phyloP scores from a whole-genome alignment of 2,329 filamentous ascomycete genomes.

The Westerdykella ornata region DNA sequence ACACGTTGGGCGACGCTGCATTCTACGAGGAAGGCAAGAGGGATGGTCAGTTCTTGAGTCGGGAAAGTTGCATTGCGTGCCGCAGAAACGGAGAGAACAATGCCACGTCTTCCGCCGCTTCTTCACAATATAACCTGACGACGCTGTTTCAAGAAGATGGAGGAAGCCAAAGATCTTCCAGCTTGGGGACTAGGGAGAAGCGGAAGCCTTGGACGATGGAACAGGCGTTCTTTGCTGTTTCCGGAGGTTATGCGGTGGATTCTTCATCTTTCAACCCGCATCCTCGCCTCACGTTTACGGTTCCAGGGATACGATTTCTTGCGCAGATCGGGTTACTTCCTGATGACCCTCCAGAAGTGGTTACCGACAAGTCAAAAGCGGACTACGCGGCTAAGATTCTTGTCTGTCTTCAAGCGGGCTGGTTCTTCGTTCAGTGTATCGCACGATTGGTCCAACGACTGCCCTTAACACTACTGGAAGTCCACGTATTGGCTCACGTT shows the following conservation, averaged over 20 bases:
- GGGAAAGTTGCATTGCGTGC: too few relatives aligned
- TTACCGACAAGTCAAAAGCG: conserved; percentile 20
- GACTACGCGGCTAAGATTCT: conserved; percentile 19
- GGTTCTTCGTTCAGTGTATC: conserved; percentile 36
- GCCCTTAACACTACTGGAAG: conserved; percentile 36
- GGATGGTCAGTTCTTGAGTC: too few relatives aligned
- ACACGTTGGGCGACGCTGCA: conserved; percentile 3
- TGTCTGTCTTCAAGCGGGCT: conserved; percentile 36
- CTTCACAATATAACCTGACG: too few relatives aligned
- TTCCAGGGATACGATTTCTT: conserved; percentile 10
- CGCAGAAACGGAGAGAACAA: too few relatives aligned
- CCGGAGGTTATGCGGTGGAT: conserved; percentile 15
- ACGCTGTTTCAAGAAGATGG: neutral
- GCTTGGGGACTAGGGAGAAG: neutral
- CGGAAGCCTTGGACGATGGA: conserved; percentile 5
- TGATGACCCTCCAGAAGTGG: conserved; percentile 1
- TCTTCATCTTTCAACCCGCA: conserved; percentile 5
- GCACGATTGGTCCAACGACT: conserved; percentile 27
- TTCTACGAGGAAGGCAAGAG: neutral
- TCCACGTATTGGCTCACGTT: conserved; percentile 34
- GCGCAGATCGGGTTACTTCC: conserved; percentile 13
- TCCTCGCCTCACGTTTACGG: conserved; percentile 12
- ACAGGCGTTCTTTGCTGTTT: conserved; percentile 17
- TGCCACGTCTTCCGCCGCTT: too few relatives aligned
- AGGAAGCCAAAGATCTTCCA: neutral